Percentiles rank a stretch among this genome's conserved stretches.
Evolutionary conservation across 257 asterid genomes (phyloP).

Genomic region (Solanum gandarillasii): DNA sequence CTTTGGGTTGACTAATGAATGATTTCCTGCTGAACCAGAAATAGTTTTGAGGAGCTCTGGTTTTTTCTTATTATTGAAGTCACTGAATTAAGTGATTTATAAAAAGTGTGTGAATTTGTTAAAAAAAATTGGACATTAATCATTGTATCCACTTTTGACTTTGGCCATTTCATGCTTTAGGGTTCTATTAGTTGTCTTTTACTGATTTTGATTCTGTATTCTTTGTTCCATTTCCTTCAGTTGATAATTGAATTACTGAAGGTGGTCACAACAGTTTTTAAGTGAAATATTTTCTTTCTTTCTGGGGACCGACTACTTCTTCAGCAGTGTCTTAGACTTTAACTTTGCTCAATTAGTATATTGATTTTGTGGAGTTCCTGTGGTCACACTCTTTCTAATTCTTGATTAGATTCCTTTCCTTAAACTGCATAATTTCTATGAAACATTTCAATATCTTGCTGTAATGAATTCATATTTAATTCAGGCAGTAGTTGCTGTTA

Average conservation of each 20-base stretch:
- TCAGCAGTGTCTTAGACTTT: neutral
- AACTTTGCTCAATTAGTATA: neutral
- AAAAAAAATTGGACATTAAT: neutral
- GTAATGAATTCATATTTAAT: conserved; percentile 3
- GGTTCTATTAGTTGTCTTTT: neutral
- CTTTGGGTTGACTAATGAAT: neutral
- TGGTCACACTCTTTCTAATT: neutral
- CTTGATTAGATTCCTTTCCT: neutral
- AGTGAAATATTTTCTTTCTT: neutral
- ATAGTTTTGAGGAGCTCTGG: neutral
- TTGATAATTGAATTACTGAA: neutral
- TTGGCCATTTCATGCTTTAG: neutral
- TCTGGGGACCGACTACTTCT: neutral
- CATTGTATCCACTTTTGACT: neutral
- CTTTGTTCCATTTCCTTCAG: neutral
- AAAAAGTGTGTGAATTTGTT: neutral
- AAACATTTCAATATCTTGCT: neutral
- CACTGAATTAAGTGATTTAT: neutral
- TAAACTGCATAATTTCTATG: neutral
- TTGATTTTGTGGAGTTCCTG: neutral
- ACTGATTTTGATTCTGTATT: neutral
- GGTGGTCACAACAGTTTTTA: neutral
- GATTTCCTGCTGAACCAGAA: neutral
- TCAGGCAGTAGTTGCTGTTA: conserved; percentile 50
- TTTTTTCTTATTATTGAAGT: neutral